Evolutionary conservation across 345 rosid species (phyloP).

Genomic region (Passiflora organensis): DNA sequence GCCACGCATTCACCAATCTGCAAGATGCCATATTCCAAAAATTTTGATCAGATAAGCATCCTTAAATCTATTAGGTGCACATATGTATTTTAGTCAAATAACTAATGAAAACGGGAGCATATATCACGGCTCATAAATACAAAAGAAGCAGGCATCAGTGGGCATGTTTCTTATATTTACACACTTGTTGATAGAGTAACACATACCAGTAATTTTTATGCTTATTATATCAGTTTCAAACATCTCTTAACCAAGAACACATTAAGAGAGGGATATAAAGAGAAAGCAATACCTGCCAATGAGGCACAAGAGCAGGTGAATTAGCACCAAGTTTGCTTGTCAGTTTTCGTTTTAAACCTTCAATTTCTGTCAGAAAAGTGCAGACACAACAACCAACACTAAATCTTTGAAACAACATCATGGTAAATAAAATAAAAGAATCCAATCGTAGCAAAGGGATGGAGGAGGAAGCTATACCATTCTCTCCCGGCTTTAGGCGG

Average conservation of each 20-base stretch:
- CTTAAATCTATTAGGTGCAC: no score
- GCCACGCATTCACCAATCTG: conserved; percentile 98
- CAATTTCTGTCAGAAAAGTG: conserved; percentile 53
- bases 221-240: no score
- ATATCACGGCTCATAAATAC: no score
- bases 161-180: no score
- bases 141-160: no score
- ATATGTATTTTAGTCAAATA: no score
- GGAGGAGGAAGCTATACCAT: conserved; percentile 46
- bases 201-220: no score
- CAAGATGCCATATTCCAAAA: conserved; percentile 7
- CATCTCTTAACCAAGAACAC: no score
- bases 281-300: conserved; percentile 69
- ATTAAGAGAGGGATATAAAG: neutral
- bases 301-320: conserved; percentile 69
- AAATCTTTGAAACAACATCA: neutral
- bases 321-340: conserved; percentile 95
- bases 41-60: no score
- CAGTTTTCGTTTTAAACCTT: conserved; percentile 87
- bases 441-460: neutral
- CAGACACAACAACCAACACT: conserved; percentile 5
- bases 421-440: neutral
- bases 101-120: no score
- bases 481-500: conserved; percentile 92
- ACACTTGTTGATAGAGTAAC: no score